Percentiles rank a stretch among this genome's conserved stretches.
Evolutionary conservation across 176 grass and related monocot genomes (phyloP).

Genomic region (Aegilops bicornis): DNA sequence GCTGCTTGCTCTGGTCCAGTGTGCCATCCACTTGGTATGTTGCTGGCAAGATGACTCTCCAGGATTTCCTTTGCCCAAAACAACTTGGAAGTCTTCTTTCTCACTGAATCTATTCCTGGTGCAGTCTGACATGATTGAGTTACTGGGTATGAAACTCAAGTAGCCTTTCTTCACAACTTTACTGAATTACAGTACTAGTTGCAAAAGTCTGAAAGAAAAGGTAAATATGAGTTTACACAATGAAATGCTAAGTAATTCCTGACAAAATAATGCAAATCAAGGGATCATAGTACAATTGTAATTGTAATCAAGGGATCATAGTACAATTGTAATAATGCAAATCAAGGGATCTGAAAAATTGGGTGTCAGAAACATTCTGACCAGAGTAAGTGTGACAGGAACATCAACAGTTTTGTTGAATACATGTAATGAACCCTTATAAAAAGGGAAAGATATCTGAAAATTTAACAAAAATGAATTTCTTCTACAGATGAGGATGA

Average conservation of each 20-base stretch:
- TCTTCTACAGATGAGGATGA: not conserved
- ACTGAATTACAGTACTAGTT: not conserved
- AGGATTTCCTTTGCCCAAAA: slow-evolving; percentile 38
- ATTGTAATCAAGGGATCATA: no score
- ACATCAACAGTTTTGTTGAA: not conserved
- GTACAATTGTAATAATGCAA: no score
- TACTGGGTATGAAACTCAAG: not conserved
- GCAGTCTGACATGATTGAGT: slow-evolving; percentile 41
- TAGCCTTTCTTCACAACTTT: not conserved
- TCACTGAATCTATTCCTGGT: slow-evolving; percentile 29
- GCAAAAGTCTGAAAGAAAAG: slow-evolving; percentile 14
- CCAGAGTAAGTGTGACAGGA: not conserved
- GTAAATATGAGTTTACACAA: not conserved
- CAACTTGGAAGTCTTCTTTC: slow-evolving; percentile 44
- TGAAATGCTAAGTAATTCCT: not conserved
- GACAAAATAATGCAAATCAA: no score
- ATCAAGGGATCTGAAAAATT: not conserved
- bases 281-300: not conserved
- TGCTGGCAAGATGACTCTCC: slow-evolving; percentile 31
- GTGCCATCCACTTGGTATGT: slow-evolving; percentile 57
- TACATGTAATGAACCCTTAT: not conserved
- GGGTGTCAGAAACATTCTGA: not conserved
- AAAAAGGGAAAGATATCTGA: not conserved
- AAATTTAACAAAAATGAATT: not conserved
- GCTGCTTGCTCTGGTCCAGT: slow-evolving; percentile 52